Base-by-base conservation (phyloP, 2,329 filamentous ascomycete genomes). In the Sporothrix dimorphospora region DNA sequence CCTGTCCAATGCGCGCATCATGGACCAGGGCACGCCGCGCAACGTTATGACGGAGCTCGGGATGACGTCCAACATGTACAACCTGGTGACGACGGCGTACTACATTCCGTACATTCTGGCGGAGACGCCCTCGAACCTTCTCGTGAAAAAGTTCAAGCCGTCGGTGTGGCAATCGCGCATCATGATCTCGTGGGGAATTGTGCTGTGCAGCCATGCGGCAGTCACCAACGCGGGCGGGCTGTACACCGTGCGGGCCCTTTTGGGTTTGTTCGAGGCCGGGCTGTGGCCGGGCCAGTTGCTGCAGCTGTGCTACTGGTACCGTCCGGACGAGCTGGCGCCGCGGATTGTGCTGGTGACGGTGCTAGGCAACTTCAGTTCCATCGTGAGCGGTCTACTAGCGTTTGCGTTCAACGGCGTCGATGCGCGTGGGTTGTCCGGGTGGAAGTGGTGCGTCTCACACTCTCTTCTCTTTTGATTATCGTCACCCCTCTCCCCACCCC, bases 141-240 rank as follows among this genome's bases (percentile, higher is more conserved):
- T 95, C 7, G 87, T 96, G 71, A 96, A 95, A 80, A 87, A 85
- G 19, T 82, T 94, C 69, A 87, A 90, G 0, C 93, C 93, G 0
- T 91, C 89, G 49, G 81, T 92, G 65, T 97, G 94, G 83, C 86
- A 95, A 30, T 91, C 93, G 0, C 81, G 85, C 11, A 95, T 95
- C 76, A 95, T 97, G 90, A 80, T 68, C 1, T 82, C 88, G 0
- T 89, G 84, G 83, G 81, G 82, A 1, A 38, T 80, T 1, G 83
- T 85, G n/a, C 83, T 87, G 82, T 86, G 85, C 0, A 76, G 86
- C 11, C 87, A 86, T 83, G 86, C 85, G 0, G 82, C 87, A 19
- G 85, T 87, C 0, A 79, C 79, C 34, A 84, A 81, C 71, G 87
- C 83, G 42, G 77, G 80, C 4, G 85, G 85, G 0, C 79, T 87